Conservation (phyloP, 495 filamentous ascomycete genomes). For the Hypoxylon fragiforme region DNA sequence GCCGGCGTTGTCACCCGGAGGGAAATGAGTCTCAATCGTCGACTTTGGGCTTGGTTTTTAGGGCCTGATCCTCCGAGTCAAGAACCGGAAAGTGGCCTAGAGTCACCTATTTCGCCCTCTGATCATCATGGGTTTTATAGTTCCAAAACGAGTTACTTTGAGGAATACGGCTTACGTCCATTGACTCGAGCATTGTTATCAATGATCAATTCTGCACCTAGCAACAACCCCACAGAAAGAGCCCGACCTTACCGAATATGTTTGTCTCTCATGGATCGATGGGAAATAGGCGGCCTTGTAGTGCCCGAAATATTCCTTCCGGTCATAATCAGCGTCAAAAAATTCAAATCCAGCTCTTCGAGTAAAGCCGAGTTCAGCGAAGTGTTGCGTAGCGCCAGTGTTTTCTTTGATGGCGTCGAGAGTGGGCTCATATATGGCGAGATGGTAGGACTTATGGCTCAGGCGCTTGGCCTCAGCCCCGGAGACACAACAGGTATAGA, state of each 20-base stretch:
- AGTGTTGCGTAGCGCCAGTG: slow-evolving; percentile 85
- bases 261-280: slow-evolving; percentile 93
- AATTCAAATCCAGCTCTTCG: slow-evolving; percentile 63
- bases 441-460: slow-evolving; percentile 61
- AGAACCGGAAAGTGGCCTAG: slow-evolving; percentile 47
- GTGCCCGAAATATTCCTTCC: slow-evolving; percentile 86
- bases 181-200: slow-evolving; percentile 74
- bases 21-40: slow-evolving; percentile 94
- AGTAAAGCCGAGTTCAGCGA: slow-evolving; percentile 75
- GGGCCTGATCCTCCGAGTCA: slow-evolving; percentile 71
- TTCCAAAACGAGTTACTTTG: slow-evolving; percentile 72
- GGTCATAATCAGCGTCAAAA: slow-evolving; percentile 74
- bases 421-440: slow-evolving; percentile 90
- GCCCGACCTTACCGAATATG: slow-evolving; percentile 91
- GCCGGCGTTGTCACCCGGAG: slow-evolving; percentile 80
- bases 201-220: slow-evolving; percentile 65
- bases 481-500: slow-evolving; percentile 44
- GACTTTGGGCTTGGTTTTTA: slow-evolving; percentile 95
- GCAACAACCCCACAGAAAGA: slow-evolving; percentile 63
- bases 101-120: slow-evolving; percentile 53
- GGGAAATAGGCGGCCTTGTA: slow-evolving; percentile 91
- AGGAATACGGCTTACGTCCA: slow-evolving; percentile 71
- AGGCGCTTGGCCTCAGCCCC: slow-evolving; percentile 57
- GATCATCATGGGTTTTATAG: slow-evolving; percentile 46
- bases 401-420: slow-evolving; percentile 97